phyloP scores from a whole-genome alignment of 768 basidiomycete genomes.

The Macrolepiota albuminosa region DNA sequence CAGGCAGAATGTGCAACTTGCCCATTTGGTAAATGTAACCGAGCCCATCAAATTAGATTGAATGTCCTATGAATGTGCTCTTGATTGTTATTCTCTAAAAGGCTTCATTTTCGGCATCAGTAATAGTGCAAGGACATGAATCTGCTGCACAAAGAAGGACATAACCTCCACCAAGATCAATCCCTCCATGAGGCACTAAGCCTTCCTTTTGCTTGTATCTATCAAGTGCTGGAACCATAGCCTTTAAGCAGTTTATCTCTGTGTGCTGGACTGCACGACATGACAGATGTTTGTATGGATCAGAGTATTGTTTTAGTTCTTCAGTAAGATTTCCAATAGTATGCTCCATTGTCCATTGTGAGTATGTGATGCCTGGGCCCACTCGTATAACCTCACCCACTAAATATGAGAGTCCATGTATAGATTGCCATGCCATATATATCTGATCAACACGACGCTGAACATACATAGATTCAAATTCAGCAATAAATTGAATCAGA shows the following conservation, averaged over 20 bases:
- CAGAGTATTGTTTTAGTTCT: slow-evolving; percentile 12
- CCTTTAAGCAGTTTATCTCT: slow-evolving; percentile 9
- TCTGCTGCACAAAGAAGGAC: not conserved
- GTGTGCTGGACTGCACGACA: not conserved
- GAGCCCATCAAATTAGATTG: slow-evolving; percentile 13
- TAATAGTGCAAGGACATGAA: not conserved
- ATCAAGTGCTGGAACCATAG: slow-evolving; percentile 8
- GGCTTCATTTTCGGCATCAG: not conserved
- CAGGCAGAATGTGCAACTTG: slow-evolving; percentile 14
- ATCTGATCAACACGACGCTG: slow-evolving; percentile 19
- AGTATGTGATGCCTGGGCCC: slow-evolving; percentile 16
- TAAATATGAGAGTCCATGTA: slow-evolving; percentile 28
- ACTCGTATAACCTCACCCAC: slow-evolving; percentile 18
- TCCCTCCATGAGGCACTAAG: too few species aligned
- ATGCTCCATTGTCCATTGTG: slow-evolving; percentile 16
- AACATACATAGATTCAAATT: slow-evolving; percentile 31
- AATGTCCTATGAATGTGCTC: not conserved
- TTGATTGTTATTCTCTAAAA: not conserved
- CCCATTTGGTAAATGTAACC: slow-evolving; percentile 16
- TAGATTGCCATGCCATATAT: slow-evolving; percentile 28
- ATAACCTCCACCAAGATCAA: not conserved
- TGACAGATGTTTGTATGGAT: slow-evolving; percentile 13
- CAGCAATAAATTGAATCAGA: slow-evolving; percentile 22
- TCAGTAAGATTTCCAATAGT: not conserved
- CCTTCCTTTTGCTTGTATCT: not conserved